phyloP scores from a whole-genome alignment of 345 rosid species.

The Populus euphratica region DNA sequence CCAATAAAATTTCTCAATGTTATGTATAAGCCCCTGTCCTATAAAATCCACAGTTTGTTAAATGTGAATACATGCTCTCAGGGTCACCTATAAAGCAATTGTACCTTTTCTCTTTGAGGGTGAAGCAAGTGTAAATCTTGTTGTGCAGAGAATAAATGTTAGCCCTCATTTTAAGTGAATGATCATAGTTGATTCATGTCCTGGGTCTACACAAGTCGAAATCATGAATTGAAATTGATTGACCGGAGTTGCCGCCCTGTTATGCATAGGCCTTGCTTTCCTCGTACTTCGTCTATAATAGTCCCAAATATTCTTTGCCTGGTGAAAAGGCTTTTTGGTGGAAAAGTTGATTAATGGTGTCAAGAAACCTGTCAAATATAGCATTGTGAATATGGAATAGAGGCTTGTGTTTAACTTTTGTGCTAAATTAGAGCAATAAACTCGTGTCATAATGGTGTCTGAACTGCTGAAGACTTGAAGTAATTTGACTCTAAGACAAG shows the following conservation, averaged over 20 bases:
- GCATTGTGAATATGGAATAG: neutral
- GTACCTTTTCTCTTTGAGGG: neutral
- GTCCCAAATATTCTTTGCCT: neutral
- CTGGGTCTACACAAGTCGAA: neutral
- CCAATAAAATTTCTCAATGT: neutral
- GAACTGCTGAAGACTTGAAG: neutral
- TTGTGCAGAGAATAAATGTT: neutral
- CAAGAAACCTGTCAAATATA: neutral
- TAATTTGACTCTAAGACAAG: neutral
- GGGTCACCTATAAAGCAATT: neutral
- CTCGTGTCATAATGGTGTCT: neutral
- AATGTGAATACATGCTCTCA: neutral
- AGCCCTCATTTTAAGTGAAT: neutral
- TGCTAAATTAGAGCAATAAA: neutral
- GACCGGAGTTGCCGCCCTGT: neutral
- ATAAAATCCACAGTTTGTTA: neutral
- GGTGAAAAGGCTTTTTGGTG: neutral
- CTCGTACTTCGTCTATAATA: neutral
- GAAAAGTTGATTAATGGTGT: neutral
- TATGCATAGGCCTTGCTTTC: neutral
- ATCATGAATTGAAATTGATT: neutral
- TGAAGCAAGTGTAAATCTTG: neutral
- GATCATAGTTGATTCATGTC: neutral
- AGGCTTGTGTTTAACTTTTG: neutral
- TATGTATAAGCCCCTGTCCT: neutral